Percentiles rank a stretch among this genome's conserved stretches.
Evolutionary conservation across 1,284 basidiomycete species (phyloP).

Genomic region (Tilletia walkeri): DNA sequence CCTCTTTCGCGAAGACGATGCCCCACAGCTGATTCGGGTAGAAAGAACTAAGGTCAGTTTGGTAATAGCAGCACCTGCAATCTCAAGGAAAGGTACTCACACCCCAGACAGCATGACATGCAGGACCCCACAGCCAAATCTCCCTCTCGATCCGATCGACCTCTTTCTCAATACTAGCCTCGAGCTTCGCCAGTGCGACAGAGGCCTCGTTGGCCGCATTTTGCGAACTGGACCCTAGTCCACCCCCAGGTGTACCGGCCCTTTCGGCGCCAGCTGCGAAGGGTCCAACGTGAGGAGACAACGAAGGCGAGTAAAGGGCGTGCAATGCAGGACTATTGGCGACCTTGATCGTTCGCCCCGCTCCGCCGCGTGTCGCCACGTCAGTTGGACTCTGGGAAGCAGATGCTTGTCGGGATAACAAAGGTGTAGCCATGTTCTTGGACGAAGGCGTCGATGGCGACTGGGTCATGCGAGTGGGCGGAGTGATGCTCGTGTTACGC

Average conservation of each 20-base stretch:
- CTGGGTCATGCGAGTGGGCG: neutral
- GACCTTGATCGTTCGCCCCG: conserved; percentile 9
- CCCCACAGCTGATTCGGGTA: conserved; percentile 38
- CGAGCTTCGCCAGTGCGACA: conserved; percentile 31
- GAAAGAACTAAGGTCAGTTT: neutral
- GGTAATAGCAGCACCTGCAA: neutral
- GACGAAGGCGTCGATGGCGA: neutral
- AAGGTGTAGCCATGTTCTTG: neutral
- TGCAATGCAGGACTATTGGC: conserved; percentile 8
- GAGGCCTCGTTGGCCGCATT: conserved; percentile 1
- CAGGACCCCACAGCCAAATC: conserved; percentile 45
- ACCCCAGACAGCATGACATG: conserved; percentile 51
- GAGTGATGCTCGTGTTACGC: neutral
- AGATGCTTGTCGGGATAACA: neutral
- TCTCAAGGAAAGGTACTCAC: conserved; percentile 16
- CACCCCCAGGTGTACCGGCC: neutral
- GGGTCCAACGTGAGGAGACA: neutral
- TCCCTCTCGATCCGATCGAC: conserved; percentile 50
- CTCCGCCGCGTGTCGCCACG: neutral
- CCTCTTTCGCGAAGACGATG: conserved; percentile 47
- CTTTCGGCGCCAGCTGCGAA: neutral
- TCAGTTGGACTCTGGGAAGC: neutral
- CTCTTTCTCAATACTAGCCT: conserved; percentile 40
- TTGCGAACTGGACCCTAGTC: neutral
- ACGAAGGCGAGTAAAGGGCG: conserved; percentile 3